Evolutionary conservation across 805 yeast genomes (phyloP), one percentile per base, ranked within the genome.

Genomic region (Tanozyma kutaoensis): DNA sequence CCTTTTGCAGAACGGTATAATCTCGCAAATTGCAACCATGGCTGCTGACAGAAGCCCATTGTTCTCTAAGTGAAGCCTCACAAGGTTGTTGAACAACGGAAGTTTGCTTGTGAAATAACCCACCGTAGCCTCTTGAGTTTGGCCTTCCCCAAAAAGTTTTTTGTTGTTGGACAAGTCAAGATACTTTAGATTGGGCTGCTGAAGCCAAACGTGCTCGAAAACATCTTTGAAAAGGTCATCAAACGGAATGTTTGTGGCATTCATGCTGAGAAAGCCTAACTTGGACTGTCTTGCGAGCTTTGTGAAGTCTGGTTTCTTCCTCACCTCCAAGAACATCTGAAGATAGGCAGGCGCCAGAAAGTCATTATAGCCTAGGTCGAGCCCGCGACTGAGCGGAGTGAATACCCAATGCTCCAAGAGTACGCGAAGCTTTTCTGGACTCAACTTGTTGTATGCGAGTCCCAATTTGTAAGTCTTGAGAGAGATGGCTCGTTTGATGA

Each of bases 351-450:
- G 22, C 4, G 52, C 40, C 46, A 62, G 60, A 31, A 78, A 51
- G 45, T 81, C 86, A 45, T 86, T 86, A 43, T 76, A 86, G 3
- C 93, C 93, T 13, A 86, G 41, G 55, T 85, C 95, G 5, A 86
- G 49, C 3, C 95, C 95, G 36, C 72, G 45, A 4, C 74, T 64
- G 15, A 54, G 39, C 54, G 42, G 47, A 50, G 49, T 33, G 39
- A 47, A 27, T 29, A 78, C 47, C 85, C 88, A 82, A 25, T 67
- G 50, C 5, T 69, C 61, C 14, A 81, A 38, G 9, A 58, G 32
- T 14, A 67, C 50, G 32, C 59, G 58, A 19, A 76, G 47, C 31
- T 82, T 88, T n/a, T 66, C 66, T 3, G 59, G 53, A 0, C 66
- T 52, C 12, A 86, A 52, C 14, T 76, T 76, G 35, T 78, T 76